These are phyloP conservation scores for Tulasnella calospora DNA, from an alignment of 768 basidiomycete genomes.

Conservation along the genomic window DNA sequence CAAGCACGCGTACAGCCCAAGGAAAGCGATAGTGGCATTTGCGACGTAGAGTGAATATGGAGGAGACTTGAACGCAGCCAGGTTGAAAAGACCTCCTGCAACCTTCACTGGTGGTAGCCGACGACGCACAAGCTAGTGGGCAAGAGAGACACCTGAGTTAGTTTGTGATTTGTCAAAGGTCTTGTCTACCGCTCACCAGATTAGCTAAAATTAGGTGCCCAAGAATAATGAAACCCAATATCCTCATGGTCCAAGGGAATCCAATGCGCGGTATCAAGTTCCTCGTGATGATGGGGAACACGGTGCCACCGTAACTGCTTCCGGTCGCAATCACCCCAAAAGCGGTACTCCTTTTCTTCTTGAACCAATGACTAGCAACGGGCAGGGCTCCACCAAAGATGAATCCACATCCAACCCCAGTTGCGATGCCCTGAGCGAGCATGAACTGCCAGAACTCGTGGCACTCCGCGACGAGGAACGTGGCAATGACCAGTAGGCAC, in stretches of 20 bases:
- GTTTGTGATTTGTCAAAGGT: conserved; percentile 29
- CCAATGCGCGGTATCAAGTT: conserved; percentile 30
- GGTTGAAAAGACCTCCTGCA: conserved; percentile 56
- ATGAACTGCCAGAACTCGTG: conserved; percentile 72
- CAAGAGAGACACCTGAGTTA: background rate
- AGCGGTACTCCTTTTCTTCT: conserved; percentile 50
- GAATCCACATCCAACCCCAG: conserved; percentile 58
- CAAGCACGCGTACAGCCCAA: conserved; percentile 42
- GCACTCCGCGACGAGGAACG: conserved; percentile 67
- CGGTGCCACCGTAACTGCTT: conserved; percentile 23
- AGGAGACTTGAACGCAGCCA: conserved; percentile 47
- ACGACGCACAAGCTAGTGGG: conserved; percentile 36
- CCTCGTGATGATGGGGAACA: conserved; percentile 29
- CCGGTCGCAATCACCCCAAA: conserved; percentile 53
- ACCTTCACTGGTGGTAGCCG: conserved; percentile 52
- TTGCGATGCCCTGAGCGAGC: conserved; percentile 63
- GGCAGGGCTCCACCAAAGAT: conserved; percentile 60
- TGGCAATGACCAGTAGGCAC: conserved; percentile 48
- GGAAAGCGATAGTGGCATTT: conserved; percentile 53
- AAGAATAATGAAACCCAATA: conserved; percentile 60
- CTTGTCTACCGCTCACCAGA: conserved; percentile 38
- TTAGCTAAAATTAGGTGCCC: conserved; percentile 51
- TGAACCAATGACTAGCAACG: conserved; percentile 70
- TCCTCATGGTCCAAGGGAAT: conserved; percentile 74
- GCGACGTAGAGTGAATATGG: conserved; percentile 56